phyloP scores from a whole-genome alignment of 345 rosid genomes.

The Salix brachista region DNA sequence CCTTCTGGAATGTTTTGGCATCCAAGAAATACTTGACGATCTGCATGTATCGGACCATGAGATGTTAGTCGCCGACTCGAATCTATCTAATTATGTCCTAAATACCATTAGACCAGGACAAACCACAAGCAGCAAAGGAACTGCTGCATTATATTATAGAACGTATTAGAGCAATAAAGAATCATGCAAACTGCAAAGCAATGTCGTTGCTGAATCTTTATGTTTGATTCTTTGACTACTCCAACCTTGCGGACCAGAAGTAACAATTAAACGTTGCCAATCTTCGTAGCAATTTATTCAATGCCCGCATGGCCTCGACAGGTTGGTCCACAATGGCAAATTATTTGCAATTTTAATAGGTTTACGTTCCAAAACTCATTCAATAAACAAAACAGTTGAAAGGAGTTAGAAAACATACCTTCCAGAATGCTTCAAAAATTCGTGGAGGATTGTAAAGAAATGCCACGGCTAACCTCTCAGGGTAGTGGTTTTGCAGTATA shows the following conservation, averaged over 20 bases:
- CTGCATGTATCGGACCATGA: slow-evolving; percentile 27
- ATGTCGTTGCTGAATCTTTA: too few relatives aligned
- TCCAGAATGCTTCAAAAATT: slow-evolving; percentile 96
- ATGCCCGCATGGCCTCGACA: not conserved
- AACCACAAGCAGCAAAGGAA: too few relatives aligned
- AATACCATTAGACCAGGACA: too few relatives aligned
- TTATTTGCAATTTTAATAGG: not conserved
- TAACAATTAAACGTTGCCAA: not conserved
- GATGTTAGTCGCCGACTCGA: not conserved
- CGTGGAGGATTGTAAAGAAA: slow-evolving; percentile 92
- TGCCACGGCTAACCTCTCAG: slow-evolving; percentile 87
- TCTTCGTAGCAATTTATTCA: not conserved
- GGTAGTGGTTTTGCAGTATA: slow-evolving; percentile 84
- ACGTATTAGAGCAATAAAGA: too few relatives aligned
- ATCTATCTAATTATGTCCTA: too few relatives aligned
- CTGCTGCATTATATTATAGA: too few relatives aligned
- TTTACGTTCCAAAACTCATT: not conserved
- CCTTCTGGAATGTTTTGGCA: slow-evolving; percentile 78
- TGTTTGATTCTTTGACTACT: too few relatives aligned
- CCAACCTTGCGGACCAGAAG: too few relatives aligned
- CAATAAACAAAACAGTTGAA: not conserved
- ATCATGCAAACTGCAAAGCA: too few relatives aligned
- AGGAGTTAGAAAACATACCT: slow-evolving; percentile 44
- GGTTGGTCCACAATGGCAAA: not conserved
- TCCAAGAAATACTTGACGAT: slow-evolving; percentile 85